Conservation (phyloP, 2,329 filamentous ascomycete species). For the Sphaerulina populicola region DNA sequence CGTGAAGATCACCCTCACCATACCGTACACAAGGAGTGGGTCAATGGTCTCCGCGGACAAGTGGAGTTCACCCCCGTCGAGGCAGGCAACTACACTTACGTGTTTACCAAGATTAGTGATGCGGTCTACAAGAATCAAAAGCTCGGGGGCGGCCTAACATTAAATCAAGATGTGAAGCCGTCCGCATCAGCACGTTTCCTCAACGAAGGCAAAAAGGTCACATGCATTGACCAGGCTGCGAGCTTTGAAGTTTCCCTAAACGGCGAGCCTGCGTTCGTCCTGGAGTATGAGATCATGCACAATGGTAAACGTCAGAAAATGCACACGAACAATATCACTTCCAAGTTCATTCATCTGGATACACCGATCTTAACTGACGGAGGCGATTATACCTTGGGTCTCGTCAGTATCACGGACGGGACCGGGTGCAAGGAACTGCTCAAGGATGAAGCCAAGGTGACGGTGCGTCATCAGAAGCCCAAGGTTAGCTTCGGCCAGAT, state of each 20-base stretch:
- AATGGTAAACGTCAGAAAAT: constrained; percentile 73
- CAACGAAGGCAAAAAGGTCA: constrained; percentile 50
- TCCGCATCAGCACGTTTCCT: constrained; percentile 70
- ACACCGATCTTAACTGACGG: constrained; percentile 69
- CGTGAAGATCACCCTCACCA: constrained; percentile 50
- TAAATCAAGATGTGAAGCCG: constrained; percentile 89
- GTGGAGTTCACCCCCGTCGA: constrained; percentile 72
- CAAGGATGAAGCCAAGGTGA: constrained; percentile 75
- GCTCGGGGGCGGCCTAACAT: constrained; percentile 49
- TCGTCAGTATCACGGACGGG: constrained; percentile 78
- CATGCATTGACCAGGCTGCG: constrained; percentile 76
- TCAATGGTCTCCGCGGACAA: constrained; percentile 70
- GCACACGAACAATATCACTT: constrained; percentile 55
- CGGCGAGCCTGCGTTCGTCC: constrained; percentile 76
- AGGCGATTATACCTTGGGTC: constrained; percentile 79
- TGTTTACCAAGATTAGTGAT: constrained; percentile 74
- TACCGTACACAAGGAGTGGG: constrained; percentile 42
- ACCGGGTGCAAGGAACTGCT: constrained; percentile 79
- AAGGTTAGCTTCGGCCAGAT: constrained; percentile 77
- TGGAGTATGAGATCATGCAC: constrained; percentile 90
- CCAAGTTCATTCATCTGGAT: constrained; percentile 58
- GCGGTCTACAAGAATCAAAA: constrained; percentile 63
- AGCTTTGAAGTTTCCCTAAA: constrained; percentile 64
- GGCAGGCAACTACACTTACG: constrained; percentile 79
- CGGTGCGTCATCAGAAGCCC: constrained; percentile 79